Evolutionary conservation across 192 early-diverging fungal genomes (phyloP), one percentile per base, ranked within the genome.

Genomic region (Podila clonocystis): DNA sequence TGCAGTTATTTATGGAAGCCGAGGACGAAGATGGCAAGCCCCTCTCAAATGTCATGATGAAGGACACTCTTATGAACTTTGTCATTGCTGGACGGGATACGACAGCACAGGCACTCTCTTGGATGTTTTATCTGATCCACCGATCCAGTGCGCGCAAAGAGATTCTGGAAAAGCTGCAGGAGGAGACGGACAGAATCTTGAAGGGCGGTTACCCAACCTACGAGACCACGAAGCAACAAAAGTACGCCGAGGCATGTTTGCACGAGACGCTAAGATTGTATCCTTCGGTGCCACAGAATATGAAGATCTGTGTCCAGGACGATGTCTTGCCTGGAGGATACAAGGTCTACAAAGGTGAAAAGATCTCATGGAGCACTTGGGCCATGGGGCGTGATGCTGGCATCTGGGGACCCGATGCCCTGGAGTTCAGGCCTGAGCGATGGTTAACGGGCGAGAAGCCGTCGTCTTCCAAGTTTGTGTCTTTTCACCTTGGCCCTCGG

Each of bases 341-440:
- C 13, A 55, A 70, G 13, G 74, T 95, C 22, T 72, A 78, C 31
- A 87, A 86, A 49, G 92, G 91, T 11, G 82, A 87, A 8, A 50
- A 49, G 15, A 70, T 93, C 0, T 60, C 49, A 0, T 93, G 85
- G 86, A 61, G 52, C 4, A 71, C 84, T 20, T 95, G 85, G 50
- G 68, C 65, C 13, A 86, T 90, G 82, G 92, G 89, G 5, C 82
- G 91, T 48, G 70, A 60, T 24, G 67, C 78, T 52, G 63, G 67
- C 3, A 79, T 90, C 41, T 94, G 92, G 93, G 92, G 93, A 12
- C 60, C 67, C n/a, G 88, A 93, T 68, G 92, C 91, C 8, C 70
- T 67, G 30, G 77, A 87, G 48, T 94, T 89, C 68, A 72, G 76
- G 13, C 93, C 93, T 26, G 88, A 92, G 59, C 83, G 92, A 11